Percentiles rank a stretch among this genome's conserved stretches.
Evolutionary conservation across 495 filamentous ascomycete genomes (phyloP).

Genomic region (Penicillium robsamsonii): DNA sequence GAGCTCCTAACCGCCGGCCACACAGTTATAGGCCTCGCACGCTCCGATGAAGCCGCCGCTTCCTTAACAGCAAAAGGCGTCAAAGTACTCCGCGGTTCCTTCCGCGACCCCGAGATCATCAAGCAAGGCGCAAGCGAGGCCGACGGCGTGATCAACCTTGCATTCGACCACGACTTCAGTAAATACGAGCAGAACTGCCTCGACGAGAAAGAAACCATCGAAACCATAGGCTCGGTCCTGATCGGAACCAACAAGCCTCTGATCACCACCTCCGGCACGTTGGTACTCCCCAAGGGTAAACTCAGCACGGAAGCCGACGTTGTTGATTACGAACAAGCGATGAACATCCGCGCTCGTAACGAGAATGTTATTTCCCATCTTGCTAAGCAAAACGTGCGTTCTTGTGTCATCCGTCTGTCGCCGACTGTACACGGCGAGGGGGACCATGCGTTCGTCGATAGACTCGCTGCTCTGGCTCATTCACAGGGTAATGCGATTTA

Average conservation of each 20-base stretch:
- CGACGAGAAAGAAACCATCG: conserved; percentile 36
- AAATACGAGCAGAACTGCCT: conserved; percentile 31
- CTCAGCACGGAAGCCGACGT: conserved; percentile 34
- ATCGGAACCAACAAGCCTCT: conserved; percentile 36
- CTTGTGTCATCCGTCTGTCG: conserved; percentile 39
- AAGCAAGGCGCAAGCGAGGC: conserved; percentile 32
- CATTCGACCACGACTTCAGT: conserved; percentile 45
- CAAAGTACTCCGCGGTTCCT: conserved; percentile 34
- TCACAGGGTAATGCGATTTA: conserved; percentile 37
- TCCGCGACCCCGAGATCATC: conserved; percentile 37
- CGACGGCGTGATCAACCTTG: conserved; percentile 48
- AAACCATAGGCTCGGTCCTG: conserved; percentile 35
- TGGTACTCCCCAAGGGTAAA: conserved; percentile 30
- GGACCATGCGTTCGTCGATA: conserved; percentile 34
- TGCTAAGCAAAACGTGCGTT: conserved; percentile 33
- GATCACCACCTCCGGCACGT: conserved; percentile 44
- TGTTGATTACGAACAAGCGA: conserved; percentile 11
- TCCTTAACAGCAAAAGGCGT: conserved; percentile 30
- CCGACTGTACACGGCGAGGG: conserved; percentile 43
- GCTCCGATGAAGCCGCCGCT: conserved; percentile 33
- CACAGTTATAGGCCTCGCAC: conserved; percentile 43
- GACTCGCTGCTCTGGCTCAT: conserved; percentile 31
- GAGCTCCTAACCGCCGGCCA: conserved; percentile 43
- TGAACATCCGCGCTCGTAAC: conserved; percentile 26
- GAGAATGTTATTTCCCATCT: conserved; percentile 30